Conservation (phyloP, 176 grass and related monocot genomes). For the Cocos nucifera region DNA sequence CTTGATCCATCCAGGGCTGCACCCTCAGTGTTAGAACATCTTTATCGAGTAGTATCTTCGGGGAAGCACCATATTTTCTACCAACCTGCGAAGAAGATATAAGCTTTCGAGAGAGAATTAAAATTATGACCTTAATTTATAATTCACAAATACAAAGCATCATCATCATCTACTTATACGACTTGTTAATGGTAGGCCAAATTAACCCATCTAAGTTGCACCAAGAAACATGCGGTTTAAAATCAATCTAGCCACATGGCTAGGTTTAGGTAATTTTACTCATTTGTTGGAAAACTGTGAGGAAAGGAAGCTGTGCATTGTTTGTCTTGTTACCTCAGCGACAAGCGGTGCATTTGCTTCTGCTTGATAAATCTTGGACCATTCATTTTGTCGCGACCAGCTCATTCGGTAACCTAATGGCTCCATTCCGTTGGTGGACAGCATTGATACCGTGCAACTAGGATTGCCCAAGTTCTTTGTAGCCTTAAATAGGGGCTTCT, state of each 20-base stretch:
- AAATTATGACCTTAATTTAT: too few species aligned
- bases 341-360: not conserved
- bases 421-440: not conserved
- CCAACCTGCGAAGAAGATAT: constrained; percentile 19
- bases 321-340: constrained; percentile 26
- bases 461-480: constrained; percentile 31
- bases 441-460: constrained; percentile 32
- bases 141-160: too few species aligned
- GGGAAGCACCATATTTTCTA: constrained; percentile 25
- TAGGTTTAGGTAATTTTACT: too few species aligned
- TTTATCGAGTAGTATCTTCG: constrained; percentile 38
- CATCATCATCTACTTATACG: too few species aligned
- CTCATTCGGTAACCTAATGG: constrained; percentile 21
- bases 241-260: too few species aligned
- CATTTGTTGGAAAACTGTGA: too few species aligned
- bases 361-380: constrained; percentile 22
- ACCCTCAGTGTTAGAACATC: constrained; percentile 38
- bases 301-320: too few species aligned
- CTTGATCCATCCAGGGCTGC: constrained; percentile 44
- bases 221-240: too few species aligned
- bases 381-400: constrained; percentile 32
- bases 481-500: constrained; percentile 27
- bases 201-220: too few species aligned
- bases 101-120: too few species aligned
- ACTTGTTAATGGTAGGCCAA: too few species aligned